Percentiles rank a stretch among this genome's conserved stretches.
Evolutionary conservation across 345 rosid species (phyloP).

Genomic region (Rubroshorea leprosula): DNA sequence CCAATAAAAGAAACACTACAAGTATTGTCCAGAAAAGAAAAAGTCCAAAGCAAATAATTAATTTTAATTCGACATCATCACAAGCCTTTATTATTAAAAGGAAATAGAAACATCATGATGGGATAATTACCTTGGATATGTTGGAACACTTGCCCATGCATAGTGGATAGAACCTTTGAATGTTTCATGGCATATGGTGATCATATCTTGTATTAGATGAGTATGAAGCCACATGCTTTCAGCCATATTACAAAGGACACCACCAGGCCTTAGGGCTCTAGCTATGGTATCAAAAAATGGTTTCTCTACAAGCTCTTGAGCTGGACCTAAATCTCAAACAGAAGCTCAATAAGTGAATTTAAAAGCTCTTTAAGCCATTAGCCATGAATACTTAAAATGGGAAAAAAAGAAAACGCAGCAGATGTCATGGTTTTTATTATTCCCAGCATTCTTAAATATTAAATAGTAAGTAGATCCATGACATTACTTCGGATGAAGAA

Average conservation of each 20-base stretch:
- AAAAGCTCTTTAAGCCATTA: too few species aligned
- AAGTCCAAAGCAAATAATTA: not conserved
- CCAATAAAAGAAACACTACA: not conserved
- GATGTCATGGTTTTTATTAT: too few species aligned
- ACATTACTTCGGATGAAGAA: too few species aligned
- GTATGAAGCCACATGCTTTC: conserved; percentile 99
- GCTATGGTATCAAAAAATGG: conserved; percentile 85
- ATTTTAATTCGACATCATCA: not conserved
- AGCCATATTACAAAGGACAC: conserved; percentile 93
- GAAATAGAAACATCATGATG: not conserved
- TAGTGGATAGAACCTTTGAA: conserved; percentile 83
- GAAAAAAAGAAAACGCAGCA: too few species aligned
- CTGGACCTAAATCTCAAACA: conserved; percentile 62
- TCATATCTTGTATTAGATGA: conserved; percentile 84
- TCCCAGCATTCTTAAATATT: too few species aligned
- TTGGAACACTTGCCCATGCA: conserved; percentile 97
- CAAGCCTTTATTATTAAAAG: not conserved
- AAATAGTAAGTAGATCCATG: too few species aligned
- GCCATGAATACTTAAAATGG: too few species aligned
- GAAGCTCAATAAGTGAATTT: conserved; percentile 1
- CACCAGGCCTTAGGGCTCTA: conserved; percentile 81
- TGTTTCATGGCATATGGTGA: conserved; percentile 59
- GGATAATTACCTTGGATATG: conserved; percentile 73
- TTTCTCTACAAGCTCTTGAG: conserved; percentile 87
- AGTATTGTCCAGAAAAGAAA: not conserved